Evolutionary conservation across 495 filamentous ascomycete genomes (phyloP).

Genomic region (Penicillium taxi): DNA sequence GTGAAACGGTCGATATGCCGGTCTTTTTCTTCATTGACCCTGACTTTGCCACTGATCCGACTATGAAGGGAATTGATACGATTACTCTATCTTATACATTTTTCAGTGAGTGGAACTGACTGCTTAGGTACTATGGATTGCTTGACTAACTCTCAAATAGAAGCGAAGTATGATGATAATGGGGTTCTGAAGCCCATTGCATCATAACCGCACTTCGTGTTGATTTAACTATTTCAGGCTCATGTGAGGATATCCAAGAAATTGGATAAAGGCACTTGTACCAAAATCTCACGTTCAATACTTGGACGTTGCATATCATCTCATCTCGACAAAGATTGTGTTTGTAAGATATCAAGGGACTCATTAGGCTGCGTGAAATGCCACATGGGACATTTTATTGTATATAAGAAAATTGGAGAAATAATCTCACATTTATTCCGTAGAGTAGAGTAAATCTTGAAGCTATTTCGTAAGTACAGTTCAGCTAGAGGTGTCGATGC

Average conservation of each 20-base stretch:
- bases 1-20: conserved; percentile 98
- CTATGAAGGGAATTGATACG: conserved; percentile 88
- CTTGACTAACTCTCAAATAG: conserved; percentile 39
- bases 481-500: conserved; percentile 11
- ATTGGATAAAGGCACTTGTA: too few relatives aligned
- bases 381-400: neutral
- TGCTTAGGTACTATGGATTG: neutral
- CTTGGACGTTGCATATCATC: conserved; percentile 4
- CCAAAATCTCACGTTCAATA: too few relatives aligned
- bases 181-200: conserved; percentile 48
- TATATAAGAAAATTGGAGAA: neutral
- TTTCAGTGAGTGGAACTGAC: conserved; percentile 66
- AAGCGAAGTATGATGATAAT: conserved; percentile 81
- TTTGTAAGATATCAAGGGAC: conserved; percentile 16
- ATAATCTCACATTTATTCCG: neutral
- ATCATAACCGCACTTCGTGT: conserved; percentile 10
- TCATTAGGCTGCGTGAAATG: neutral
- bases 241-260: too few relatives aligned
- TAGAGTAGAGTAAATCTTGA: neutral
- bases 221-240: too few relatives aligned
- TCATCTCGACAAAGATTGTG: conserved; percentile 14
- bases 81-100: conserved; percentile 97
- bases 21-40: conserved; percentile 99
- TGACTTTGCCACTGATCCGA: conserved; percentile 82
- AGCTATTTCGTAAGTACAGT: neutral